phyloP scores from a whole-genome alignment of 805 yeast genomes.

The Candida bentonensis region DNA sequence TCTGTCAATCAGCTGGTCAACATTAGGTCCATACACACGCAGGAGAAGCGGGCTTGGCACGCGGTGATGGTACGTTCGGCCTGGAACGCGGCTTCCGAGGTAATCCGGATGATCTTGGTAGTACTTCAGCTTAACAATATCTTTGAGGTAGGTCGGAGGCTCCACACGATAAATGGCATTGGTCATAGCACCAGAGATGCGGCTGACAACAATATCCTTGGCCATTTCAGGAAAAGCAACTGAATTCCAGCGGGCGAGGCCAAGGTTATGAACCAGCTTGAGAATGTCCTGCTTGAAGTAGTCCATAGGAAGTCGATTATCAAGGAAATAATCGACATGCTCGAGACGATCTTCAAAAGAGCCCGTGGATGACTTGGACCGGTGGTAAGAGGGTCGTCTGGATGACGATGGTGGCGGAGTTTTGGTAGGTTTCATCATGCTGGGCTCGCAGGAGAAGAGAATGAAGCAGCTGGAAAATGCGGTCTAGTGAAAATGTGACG shows the following conservation, averaged over 20 bases:
- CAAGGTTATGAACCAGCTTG: slow-evolving; percentile 44
- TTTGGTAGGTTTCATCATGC: slow-evolving; percentile 1
- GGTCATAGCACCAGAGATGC: slow-evolving; percentile 89
- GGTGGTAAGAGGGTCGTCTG: neutral
- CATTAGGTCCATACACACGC: slow-evolving; percentile 81
- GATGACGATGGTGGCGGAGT: slow-evolving; percentile 3
- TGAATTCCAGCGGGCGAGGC: slow-evolving; percentile 69
- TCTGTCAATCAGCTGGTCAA: slow-evolving; percentile 74
- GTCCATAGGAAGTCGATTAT: slow-evolving; percentile 66
- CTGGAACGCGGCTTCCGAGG: slow-evolving; percentile 6
- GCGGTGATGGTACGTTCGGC: slow-evolving; percentile 18
- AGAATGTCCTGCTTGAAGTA: slow-evolving; percentile 75
- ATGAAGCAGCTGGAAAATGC: neutral
- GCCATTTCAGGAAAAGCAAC: slow-evolving; percentile 27
- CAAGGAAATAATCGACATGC: slow-evolving; percentile 45
- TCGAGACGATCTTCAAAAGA: slow-evolving; percentile 21
- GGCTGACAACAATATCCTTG: slow-evolving; percentile 34
- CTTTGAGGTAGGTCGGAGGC: slow-evolving; percentile 30
- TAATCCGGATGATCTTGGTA: slow-evolving; percentile 3
- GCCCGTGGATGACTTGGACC: slow-evolving; percentile 4
- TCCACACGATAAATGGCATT: slow-evolving; percentile 74
- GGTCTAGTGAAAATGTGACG: neutral
- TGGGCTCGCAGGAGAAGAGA: neutral
- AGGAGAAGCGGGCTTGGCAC: slow-evolving; percentile 50
- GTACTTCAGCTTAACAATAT: slow-evolving; percentile 20